Base-by-base conservation (phyloP, 148 eudicot species). In the Suaeda aralocaspica region DNA sequence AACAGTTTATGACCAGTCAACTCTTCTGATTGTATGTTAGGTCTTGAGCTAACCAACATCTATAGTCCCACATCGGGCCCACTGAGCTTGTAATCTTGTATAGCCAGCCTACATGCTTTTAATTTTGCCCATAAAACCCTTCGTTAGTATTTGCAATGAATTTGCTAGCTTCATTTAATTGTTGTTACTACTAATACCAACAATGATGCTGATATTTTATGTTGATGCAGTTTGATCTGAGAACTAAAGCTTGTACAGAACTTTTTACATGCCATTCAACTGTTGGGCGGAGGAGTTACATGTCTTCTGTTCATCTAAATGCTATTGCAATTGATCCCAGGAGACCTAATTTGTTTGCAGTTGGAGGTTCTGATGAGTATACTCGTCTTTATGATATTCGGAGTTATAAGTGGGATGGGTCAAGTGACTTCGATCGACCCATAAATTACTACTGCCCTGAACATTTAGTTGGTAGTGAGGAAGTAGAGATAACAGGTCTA, bases 371-470 rank as follows among this genome's bases (percentile, higher is more conserved):
- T 33, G 96, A 91, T 79, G 92, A 82, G 76, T 94, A 82, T 83
- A 80, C 96, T 64, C 84, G 98, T 64, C 77, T 94, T 46, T 94
- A 84, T 83, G 98, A 94, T 75, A 84, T 90, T 29, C 97, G 98
- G 64, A 89, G 74, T 60, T 84, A 79, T 77, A 82, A 79, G 68
- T 82, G 88, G 88, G 85, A 86, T 76, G 87, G 85, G 39, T 88
- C 97, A 55, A 71, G 85, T 76, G 85, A 82, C 79, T 83, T 85
- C 82, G 98, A 82, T 73, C 79, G 83, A 69, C 98, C 98, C n/a
- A 76, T 80, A 39, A 83, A 93, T 75, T 85, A 76, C 72, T 93
- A 85, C 50, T 93, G 96, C 69, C 97, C 98, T 42, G 76, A 70
- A 39, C 96, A 86, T 86, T 77, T 94, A 80, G 71, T 85, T 74